A percentile compares a stretch with the other conserved stretches of the same genome.
Conservation (phyloP, 345 rosid genomes). For the Pseudoturritis turrita region DNA sequence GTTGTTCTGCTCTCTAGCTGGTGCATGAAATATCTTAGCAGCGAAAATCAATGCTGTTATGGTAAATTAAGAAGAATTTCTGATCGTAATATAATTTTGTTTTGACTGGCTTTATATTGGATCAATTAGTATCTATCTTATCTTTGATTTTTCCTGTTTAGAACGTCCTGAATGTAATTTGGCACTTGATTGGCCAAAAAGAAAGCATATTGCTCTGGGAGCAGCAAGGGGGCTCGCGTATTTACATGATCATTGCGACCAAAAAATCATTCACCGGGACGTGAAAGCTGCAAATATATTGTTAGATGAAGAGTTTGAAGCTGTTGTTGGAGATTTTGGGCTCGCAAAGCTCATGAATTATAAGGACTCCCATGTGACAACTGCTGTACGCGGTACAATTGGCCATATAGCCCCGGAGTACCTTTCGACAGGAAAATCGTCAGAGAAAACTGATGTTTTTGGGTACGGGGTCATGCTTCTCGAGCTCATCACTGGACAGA, state of each 20-base stretch:
- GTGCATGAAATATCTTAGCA: no score
- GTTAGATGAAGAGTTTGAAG: slow-evolving; percentile 90
- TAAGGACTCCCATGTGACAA: slow-evolving; percentile 88
- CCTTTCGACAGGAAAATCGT: slow-evolving; percentile 85
- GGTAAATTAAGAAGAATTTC: no score
- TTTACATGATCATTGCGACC: slow-evolving; percentile 92
- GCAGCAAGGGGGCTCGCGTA: slow-evolving; percentile 91
- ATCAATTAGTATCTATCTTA: no score
- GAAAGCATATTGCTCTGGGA: slow-evolving; percentile 76
- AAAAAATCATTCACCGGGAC: slow-evolving; percentile 92
- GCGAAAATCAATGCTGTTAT: no score
- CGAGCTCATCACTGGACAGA: slow-evolving; percentile 90
- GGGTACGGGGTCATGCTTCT: slow-evolving; percentile 99
- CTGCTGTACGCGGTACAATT: slow-evolving; percentile 96
- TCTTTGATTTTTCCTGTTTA: slow-evolving; percentile 22
- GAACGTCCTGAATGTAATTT: slow-evolving; percentile 51
- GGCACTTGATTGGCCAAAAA: slow-evolving; percentile 64
- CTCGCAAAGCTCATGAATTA: slow-evolving; percentile 90
- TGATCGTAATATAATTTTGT: no score
- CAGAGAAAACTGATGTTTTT: slow-evolving; percentile 97
- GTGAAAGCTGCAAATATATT: slow-evolving; percentile 95
- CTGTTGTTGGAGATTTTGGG: slow-evolving; percentile 96
- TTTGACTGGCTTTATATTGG: no score
- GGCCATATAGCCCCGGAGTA: slow-evolving; percentile 98
- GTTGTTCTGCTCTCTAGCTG: no score